These are phyloP conservation scores for Pelargonium myrrhifolium DNA, from an alignment of 441 rosid genomes.

Conservation along the genomic window DNA sequence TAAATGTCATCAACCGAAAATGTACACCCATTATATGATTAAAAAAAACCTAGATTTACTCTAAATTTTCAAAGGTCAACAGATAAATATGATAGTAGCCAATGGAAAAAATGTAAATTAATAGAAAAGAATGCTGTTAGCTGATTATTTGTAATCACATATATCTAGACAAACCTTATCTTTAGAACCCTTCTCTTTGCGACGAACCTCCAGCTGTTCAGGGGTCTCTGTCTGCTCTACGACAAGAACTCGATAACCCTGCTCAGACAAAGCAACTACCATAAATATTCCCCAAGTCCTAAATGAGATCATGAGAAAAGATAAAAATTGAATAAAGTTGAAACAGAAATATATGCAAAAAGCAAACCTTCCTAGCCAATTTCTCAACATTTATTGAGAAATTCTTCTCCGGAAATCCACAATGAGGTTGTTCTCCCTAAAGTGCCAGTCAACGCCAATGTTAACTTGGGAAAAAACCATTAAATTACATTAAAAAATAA, in stretches of 20 bases:
- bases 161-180: slow-evolving; percentile 63
- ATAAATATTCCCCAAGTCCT: slow-evolving; percentile 17
- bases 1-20: background rate
- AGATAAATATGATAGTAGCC: slow-evolving; percentile 5
- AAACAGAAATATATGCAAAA: slow-evolving; percentile 13
- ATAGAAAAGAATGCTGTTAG: background rate
- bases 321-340: slow-evolving; percentile 9
- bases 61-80: slow-evolving; percentile 3
- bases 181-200: slow-evolving; percentile 79
- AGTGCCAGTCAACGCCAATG: slow-evolving; percentile 20
- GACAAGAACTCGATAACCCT: slow-evolving; percentile 97
- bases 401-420: slow-evolving; percentile 99
- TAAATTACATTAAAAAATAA: background rate
- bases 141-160: slow-evolving; percentile 2
- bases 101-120: background rate
- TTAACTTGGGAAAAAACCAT: slow-evolving; percentile 14
- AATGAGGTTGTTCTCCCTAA: slow-evolving; percentile 99
- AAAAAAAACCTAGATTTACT: slow-evolving; percentile 2
- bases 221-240: slow-evolving; percentile 99
- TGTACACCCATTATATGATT: background rate
- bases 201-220: slow-evolving; percentile 88
- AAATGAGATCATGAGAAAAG: slow-evolving; percentile 18
- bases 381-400: slow-evolving; percentile 83
- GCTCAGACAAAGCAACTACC: slow-evolving; percentile 28
- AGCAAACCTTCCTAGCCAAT: slow-evolving; percentile 81